A percentile compares a stretch with the other conserved stretches of the same genome.
These are phyloP conservation scores for Microcera coccophila DNA, from an alignment of 2,329 filamentous ascomycete species.

Conservation along the genomic window DNA sequence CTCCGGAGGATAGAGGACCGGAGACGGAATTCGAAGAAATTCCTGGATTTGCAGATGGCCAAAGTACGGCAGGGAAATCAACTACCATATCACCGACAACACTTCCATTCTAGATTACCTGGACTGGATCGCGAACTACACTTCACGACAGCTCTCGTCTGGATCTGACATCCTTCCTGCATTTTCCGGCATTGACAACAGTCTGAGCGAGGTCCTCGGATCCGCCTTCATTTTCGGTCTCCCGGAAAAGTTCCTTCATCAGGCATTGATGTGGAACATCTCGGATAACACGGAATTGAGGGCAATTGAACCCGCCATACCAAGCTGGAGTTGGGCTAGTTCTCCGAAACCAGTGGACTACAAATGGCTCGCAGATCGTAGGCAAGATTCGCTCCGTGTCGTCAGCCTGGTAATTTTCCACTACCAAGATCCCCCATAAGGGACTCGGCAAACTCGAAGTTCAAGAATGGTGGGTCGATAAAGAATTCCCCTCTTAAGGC, in stretches of 20 bases:
- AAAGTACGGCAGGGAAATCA: background rate
- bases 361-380: no score
- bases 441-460: no score
- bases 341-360: no score
- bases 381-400: no score
- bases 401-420: no score
- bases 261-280: background rate
- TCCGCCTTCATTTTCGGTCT: background rate
- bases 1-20: background rate
- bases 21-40: background rate
- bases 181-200: background rate
- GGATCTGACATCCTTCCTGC: background rate
- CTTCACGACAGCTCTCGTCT: background rate
- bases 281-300: no score
- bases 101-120: background rate
- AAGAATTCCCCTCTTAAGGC: no score
- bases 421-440: no score
- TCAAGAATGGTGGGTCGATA: no score
- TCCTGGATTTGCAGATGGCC: background rate
- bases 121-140: background rate
- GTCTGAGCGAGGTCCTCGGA: background rate
- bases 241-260: background rate
- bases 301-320: no score
- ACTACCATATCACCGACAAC: background rate
- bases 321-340: no score